Conservation (phyloP, 768 basidiomycete genomes). For the Gloeopeniophorella convolvens region DNA sequence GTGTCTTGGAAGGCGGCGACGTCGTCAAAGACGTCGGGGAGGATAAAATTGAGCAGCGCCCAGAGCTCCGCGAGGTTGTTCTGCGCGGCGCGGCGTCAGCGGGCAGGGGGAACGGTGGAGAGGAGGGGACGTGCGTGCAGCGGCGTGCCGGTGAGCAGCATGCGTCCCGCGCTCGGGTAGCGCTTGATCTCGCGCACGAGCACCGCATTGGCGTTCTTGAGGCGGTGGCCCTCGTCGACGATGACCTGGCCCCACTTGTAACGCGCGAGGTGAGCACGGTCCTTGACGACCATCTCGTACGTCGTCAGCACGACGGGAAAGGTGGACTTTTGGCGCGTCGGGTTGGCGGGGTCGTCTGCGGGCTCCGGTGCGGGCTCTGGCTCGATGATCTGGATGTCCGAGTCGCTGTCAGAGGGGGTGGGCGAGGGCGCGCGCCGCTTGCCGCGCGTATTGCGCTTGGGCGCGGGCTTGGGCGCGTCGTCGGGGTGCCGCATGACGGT, state of each 20-base stretch:
- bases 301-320: slow-evolving; percentile 89
- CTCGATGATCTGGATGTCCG: slow-evolving; percentile 2
- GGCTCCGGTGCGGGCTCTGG: not conserved
- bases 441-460: no score
- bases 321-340: slow-evolving; percentile 30
- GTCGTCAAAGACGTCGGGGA: slow-evolving; percentile 90
- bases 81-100: slow-evolving; percentile 34
- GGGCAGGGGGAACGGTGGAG: not conserved
- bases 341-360: slow-evolving; percentile 19
- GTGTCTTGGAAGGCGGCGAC: slow-evolving; percentile 87
- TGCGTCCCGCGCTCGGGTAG: slow-evolving; percentile 75
- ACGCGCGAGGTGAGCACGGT: slow-evolving; percentile 55
- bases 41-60: slow-evolving; percentile 92
- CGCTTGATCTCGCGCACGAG: slow-evolving; percentile 88
- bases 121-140: slow-evolving; percentile 59
- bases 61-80: slow-evolving; percentile 95
- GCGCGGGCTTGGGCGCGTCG: no score
- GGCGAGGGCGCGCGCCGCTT: no score
- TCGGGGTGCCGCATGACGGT: no score
- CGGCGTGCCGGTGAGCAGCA: slow-evolving; percentile 95
- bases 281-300: slow-evolving; percentile 88
- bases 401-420: slow-evolving; percentile 3
- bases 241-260: slow-evolving; percentile 90
- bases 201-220: slow-evolving; percentile 92
- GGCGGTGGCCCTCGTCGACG: slow-evolving; percentile 90